Evolutionary conservation across 352 stramenopile species (phyloP), one percentile per base, ranked within the genome.

Genomic region (Phytophthora pluvialis): DNA sequence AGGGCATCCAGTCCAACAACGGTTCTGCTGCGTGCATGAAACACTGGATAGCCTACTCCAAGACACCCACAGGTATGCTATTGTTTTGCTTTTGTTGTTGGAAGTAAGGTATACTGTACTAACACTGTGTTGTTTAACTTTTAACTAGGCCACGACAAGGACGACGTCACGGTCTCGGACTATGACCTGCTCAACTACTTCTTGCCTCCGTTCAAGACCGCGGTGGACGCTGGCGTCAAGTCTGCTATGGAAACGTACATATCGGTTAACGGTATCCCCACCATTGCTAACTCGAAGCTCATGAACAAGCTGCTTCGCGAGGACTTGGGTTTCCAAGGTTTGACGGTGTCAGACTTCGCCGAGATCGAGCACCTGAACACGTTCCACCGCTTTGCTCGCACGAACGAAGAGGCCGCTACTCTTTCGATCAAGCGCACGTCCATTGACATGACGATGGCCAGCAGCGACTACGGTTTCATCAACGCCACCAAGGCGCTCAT

Each of bases 211-310:
- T 97, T 95, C 57, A 70, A 89, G 25, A 76, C 83, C 8, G 87
- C 86, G 2, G 73, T 93, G 12, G 73, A 90, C 9, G 82, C 93
- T 18, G 83, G 81, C 2, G 85, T 83, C 3, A 66, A 93, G 55
- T 93, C 91, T 0, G 80, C 93, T 1, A 98, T 98, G 94, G 92
- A 97, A 67, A 94, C 70, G 53, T 98, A 98, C 78, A 95, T 90
- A 40, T 93, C 95, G 44, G 60, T 97, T 42, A 97, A 97, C 47
- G 90, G 90, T 16, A 84, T 98, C 15, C 94, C 94, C 0, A 88
- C 97, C 8, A 86, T 96, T 10, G 80, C 78, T 11, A 98, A 92
- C 46, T 60, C 72, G 4, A 82, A 91, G 44, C 78, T 92, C 39
- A 75, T 97, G 29, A 66, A 83, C 18, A 77, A 86, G n/a, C 51